Conservation (phyloP, 2,329 filamentous ascomycete genomes). For the Cytospora piceicola region DNA sequence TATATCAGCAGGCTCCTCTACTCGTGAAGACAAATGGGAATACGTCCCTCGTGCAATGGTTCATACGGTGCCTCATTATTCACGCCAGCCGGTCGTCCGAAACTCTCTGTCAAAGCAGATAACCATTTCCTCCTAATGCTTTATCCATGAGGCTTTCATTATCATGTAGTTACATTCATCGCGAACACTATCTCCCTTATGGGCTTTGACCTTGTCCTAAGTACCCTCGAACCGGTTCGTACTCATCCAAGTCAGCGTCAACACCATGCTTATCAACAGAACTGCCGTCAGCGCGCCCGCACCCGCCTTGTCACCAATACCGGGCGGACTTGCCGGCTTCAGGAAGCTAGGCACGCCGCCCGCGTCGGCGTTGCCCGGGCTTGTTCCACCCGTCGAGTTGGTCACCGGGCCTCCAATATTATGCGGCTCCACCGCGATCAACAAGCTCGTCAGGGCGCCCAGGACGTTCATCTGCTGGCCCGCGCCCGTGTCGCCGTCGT, state of each 20-base stretch:
- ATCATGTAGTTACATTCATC: background rate
- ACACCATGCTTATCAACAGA: slow-evolving; percentile 40
- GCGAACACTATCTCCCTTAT: background rate
- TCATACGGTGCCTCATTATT: background rate
- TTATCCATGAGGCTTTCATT: background rate
- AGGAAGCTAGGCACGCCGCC: slow-evolving; percentile 31
- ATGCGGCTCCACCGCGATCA: slow-evolving; percentile 40
- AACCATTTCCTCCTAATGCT: background rate
- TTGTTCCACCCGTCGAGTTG: slow-evolving; percentile 49
- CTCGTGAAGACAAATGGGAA: background rate
- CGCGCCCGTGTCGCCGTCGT: slow-evolving; percentile 53
- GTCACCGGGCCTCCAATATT: slow-evolving; percentile 39
- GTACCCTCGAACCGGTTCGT: slow-evolving; percentile 23
- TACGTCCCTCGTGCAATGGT: background rate
- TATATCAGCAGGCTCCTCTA: background rate
- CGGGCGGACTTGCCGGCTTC: slow-evolving; percentile 30
- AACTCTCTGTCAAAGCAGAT: background rate
- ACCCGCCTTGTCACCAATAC: slow-evolving; percentile 45
- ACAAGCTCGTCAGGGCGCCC: slow-evolving; percentile 50
- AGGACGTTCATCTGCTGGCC: slow-evolving; percentile 59
- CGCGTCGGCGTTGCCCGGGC: slow-evolving; percentile 39
- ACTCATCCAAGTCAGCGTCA: slow-evolving; percentile 45
- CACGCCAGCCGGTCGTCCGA: background rate
- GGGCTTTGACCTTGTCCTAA: background rate
- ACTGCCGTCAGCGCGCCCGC: slow-evolving; percentile 47